Evolutionary conservation across 768 basidiomycete genomes (phyloP), one percentile per base, ranked within the genome.

Genomic region (Austroboletus festivus): DNA sequence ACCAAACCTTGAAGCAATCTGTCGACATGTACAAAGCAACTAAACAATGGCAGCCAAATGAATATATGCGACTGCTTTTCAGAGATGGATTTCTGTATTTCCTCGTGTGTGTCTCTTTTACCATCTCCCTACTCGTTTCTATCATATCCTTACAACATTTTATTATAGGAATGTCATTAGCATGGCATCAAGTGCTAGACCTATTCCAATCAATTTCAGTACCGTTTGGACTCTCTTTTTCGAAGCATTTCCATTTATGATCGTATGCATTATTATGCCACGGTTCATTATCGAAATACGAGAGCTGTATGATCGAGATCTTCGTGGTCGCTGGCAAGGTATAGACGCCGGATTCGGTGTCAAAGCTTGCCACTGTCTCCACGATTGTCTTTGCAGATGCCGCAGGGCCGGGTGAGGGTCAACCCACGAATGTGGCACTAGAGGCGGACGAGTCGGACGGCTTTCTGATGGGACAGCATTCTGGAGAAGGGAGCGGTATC

Each of bases 211-310:
- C n/a, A n/a, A n/a, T n/a, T n/a, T n/a, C n/a, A n/a, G n/a, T n/a
- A n/a, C n/a, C n/a, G n/a, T n/a, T n/a, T n/a, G n/a, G n/a, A n/a
- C n/a, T n/a, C n/a, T n/a, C n/a, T n/a, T n/a, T 12, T 28, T 35
- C 8, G 8, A 35, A 35, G 8, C 8, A 5, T 12, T 35, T 5
- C 16, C 16, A 15, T 15, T n/a, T 35, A 8, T 15, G 16, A 24
- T 41, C 28, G 23, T 41, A 8, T 47, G 34, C 16, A 34, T 26
- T 16, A n/a, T 51, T 3, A 47, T 57, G 22, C 54, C 54, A 6
- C 48, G 57, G 6, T 59, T 59, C 39, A 46, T 59, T 41, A 47
- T 60, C 4, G 37, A 21, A 23, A 30, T 59, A 16, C 51, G 58
- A 16, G 50, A 45, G 8, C 8, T 50, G 28, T 49, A 40, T 26